These are phyloP conservation scores for Backusella morwellensis DNA, from an alignment of 192 early-diverging fungal species.

Conservation along the genomic window DNA sequence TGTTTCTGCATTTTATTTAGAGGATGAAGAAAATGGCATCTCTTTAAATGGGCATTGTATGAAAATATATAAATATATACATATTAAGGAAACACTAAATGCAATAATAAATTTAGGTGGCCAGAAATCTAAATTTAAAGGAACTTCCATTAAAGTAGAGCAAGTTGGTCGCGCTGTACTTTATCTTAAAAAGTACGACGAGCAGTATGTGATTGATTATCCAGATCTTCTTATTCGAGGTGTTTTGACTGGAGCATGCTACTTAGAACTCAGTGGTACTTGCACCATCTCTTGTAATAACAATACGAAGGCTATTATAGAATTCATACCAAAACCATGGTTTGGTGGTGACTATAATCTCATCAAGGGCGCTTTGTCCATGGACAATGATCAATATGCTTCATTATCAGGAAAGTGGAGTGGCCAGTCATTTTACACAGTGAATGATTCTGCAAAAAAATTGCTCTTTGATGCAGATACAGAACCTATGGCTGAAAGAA, in stretches of 20 bases:
- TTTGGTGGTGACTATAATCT: slow-evolving; percentile 60
- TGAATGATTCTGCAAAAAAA: slow-evolving; percentile 34
- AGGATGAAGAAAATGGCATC: slow-evolving; percentile 58
- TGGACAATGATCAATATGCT: slow-evolving; percentile 16
- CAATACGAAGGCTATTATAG: slow-evolving; percentile 53
- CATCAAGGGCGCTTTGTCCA: slow-evolving; percentile 29
- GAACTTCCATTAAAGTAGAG: slow-evolving; percentile 61
- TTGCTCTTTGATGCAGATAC: slow-evolving; percentile 64
- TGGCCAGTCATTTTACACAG: slow-evolving; percentile 25
- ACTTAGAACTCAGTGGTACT: slow-evolving; percentile 59
- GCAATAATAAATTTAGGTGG: slow-evolving; percentile 26
- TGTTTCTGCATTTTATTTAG: slow-evolving; percentile 65
- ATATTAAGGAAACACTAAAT: neutral
- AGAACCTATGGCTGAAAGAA: slow-evolving; percentile 54
- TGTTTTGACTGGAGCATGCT: slow-evolving; percentile 56
- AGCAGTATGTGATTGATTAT: slow-evolving; percentile 56
- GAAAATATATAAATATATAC: neutral
- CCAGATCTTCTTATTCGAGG: slow-evolving; percentile 61
- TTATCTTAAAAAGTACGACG: slow-evolving; percentile 48
- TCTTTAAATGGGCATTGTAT: slow-evolving; percentile 58
- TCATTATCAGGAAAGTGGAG: slow-evolving; percentile 31
- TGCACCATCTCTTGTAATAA: slow-evolving; percentile 56
- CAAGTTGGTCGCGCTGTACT: slow-evolving; percentile 63
- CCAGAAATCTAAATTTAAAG: slow-evolving; percentile 62
- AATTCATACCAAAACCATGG: slow-evolving; percentile 63